Evolutionary conservation across 176 grass and related monocot genomes (phyloP).

Genomic region (Juncus inflexus): DNA sequence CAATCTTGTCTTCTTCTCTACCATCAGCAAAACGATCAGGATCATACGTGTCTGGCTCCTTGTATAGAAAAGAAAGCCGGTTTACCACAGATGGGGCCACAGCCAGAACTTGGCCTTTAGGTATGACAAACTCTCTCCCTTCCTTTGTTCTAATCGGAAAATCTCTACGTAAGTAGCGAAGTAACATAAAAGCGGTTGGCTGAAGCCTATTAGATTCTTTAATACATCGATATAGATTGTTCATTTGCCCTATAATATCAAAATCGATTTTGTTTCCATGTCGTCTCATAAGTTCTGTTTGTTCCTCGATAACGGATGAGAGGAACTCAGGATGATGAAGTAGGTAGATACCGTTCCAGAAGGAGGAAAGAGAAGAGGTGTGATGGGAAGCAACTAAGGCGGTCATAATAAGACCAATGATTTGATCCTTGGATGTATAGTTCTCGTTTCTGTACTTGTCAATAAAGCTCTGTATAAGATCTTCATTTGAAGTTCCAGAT

Average conservation of each 20-base stretch:
- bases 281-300: slow-evolving; percentile 22
- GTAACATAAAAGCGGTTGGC: neutral
- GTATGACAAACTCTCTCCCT: neutral
- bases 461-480: slow-evolving; percentile 58
- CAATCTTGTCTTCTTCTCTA: neutral
- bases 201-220: neutral
- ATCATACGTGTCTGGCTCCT: neutral
- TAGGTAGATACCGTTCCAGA: slow-evolving; percentile 45
- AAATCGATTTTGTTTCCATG: slow-evolving; percentile 34
- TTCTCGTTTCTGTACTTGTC: slow-evolving; percentile 53
- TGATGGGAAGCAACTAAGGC: slow-evolving; percentile 47
- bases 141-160: neutral
- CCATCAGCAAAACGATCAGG: neutral
- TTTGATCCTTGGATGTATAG: slow-evolving; percentile 36
- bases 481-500: neutral
- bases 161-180: neutral
- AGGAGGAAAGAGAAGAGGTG: slow-evolving; percentile 35
- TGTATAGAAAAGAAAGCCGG: neutral
- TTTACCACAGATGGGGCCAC: neutral
- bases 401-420: slow-evolving; percentile 36
- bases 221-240: neutral
- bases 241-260: slow-evolving; percentile 31
- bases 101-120: neutral
- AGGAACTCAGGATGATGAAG: slow-evolving; percentile 29
- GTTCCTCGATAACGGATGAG: slow-evolving; percentile 37